phyloP scores from a whole-genome alignment of 441 rosid genomes.

The Pelargonium fulgidum region DNA sequence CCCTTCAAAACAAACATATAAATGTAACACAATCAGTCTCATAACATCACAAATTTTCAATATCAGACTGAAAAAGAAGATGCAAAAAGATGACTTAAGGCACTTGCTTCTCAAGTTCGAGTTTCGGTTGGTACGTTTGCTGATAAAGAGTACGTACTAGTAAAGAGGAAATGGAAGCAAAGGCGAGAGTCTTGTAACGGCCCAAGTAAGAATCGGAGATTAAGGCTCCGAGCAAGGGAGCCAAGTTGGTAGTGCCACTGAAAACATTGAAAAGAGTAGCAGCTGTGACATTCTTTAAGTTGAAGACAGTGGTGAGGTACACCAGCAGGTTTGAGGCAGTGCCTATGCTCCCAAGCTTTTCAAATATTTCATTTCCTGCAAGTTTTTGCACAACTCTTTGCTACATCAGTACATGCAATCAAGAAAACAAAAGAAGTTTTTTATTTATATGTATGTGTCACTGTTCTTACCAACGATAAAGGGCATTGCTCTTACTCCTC shows the following conservation, averaged over 20 bases:
- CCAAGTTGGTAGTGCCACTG: slow-evolving; percentile 24
- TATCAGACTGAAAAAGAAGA: too few relatives aligned
- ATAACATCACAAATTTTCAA: too few relatives aligned
- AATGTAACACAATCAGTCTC: too few relatives aligned
- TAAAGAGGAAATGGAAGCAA: slow-evolving; percentile 25
- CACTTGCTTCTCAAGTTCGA: too few relatives aligned
- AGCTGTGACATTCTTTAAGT: slow-evolving; percentile 29
- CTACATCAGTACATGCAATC: not conserved
- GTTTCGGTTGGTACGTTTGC: too few relatives aligned
- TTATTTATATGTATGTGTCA: not conserved
- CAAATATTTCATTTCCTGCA: slow-evolving; percentile 28
- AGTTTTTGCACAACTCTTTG: not conserved
- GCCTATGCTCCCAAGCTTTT: slow-evolving; percentile 26
- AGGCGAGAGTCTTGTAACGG: slow-evolving; percentile 28
- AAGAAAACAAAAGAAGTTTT: not conserved
- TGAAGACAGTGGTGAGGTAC: slow-evolving; percentile 26
- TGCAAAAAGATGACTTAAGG: too few relatives aligned
- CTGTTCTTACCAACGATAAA: slow-evolving; percentile 32
- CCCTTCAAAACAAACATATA: slow-evolving; percentile 26
- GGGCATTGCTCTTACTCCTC: slow-evolving; percentile 43
- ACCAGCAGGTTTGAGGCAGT: slow-evolving; percentile 23
- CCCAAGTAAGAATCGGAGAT: slow-evolving; percentile 31
- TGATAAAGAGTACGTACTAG: slow-evolving; percentile 18
- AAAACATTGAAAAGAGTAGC: slow-evolving; percentile 24
- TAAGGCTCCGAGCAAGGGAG: slow-evolving; percentile 31